These are phyloP conservation scores for Peronosclerospora sorghi DNA, from an alignment of 352 stramenopile species.

Conservation along the genomic window DNA sequence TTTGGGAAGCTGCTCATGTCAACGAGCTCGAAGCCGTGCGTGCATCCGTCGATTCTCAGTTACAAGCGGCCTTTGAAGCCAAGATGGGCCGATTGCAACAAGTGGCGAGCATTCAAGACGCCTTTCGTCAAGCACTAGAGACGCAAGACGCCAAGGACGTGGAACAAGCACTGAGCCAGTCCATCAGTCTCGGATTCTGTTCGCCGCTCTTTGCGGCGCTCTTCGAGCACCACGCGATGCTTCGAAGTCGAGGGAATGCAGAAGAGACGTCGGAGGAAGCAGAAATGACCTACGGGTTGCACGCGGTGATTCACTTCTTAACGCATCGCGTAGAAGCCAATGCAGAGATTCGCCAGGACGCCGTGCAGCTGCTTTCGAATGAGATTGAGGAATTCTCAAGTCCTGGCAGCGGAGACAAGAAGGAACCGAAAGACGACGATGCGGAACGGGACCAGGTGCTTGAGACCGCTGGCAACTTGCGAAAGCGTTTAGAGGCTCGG, in stretches of 20 bases:
- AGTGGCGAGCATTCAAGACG: slow-evolving; percentile 31
- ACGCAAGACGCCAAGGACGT: slow-evolving; percentile 23
- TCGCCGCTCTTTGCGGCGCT: slow-evolving; percentile 30
- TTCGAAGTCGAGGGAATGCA: slow-evolving; percentile 14
- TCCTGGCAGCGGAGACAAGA: slow-evolving; percentile 12
- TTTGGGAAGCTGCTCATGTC: slow-evolving; percentile 26
- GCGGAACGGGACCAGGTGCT: slow-evolving; percentile 27
- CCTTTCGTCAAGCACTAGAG: slow-evolving; percentile 23
- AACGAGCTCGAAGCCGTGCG: slow-evolving; percentile 17
- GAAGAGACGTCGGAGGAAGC: slow-evolving; percentile 11
- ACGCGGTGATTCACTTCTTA: slow-evolving; percentile 47
- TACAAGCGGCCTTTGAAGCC: slow-evolving; percentile 21
- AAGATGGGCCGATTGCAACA: slow-evolving; percentile 37
- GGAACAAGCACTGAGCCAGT: slow-evolving; percentile 38
- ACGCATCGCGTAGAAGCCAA: slow-evolving; percentile 34
- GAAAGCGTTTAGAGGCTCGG: slow-evolving; percentile 33
- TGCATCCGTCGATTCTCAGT: slow-evolving; percentile 9
- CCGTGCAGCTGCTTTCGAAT: slow-evolving; percentile 32
- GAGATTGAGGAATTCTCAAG: slow-evolving; percentile 44
- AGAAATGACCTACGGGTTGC: slow-evolving; percentile 20
- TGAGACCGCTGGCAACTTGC: slow-evolving; percentile 31
- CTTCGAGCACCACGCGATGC: slow-evolving; percentile 33
- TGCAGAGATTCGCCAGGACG: slow-evolving; percentile 50
- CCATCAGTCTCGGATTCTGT: slow-evolving; percentile 51
- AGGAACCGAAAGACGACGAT: slow-evolving; percentile 16